Evolutionary conservation across 2,329 filamentous ascomycete species (phyloP).

Genomic region (Blumeriella jaapii): DNA sequence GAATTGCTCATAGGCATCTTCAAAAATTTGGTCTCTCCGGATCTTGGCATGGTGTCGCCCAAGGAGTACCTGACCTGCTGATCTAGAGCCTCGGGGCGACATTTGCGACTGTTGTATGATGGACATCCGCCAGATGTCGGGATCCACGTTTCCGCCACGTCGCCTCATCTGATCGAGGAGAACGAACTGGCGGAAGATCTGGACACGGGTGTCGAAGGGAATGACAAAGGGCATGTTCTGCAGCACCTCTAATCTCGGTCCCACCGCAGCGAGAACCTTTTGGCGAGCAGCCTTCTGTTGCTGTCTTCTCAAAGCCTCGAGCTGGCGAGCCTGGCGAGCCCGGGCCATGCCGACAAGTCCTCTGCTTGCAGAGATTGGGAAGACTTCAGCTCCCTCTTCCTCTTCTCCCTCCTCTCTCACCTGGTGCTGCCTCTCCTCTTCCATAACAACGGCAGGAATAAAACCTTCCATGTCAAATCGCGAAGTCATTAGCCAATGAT

Average conservation of each 20-base stretch:
- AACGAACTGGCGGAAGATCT: slow-evolving; percentile 92
- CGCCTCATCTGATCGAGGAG: slow-evolving; percentile 65
- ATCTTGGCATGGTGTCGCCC: slow-evolving; percentile 68
- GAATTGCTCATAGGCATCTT: slow-evolving; percentile 77
- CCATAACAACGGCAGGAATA: slow-evolving; percentile 71
- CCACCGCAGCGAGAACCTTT: slow-evolving; percentile 65
- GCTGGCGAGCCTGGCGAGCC: slow-evolving; percentile 47
- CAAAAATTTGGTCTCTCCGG: slow-evolving; percentile 65
- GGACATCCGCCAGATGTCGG: slow-evolving; percentile 62
- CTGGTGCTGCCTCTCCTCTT: slow-evolving; percentile 71
- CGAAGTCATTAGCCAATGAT: slow-evolving; percentile 87
- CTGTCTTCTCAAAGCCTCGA: slow-evolving; percentile 51
- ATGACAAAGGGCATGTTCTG: slow-evolving; percentile 97
- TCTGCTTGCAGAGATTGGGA: slow-evolving; percentile 22
- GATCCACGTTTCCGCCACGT: slow-evolving; percentile 59
- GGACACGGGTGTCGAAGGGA: slow-evolving; percentile 80
- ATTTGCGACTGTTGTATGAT: slow-evolving; percentile 34
- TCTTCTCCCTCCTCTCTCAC: slow-evolving; percentile 49
- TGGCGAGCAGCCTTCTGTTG: slow-evolving; percentile 57
- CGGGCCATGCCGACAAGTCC: slow-evolving; percentile 43
- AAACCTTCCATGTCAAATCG: slow-evolving; percentile 85
- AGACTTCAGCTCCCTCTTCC: slow-evolving; percentile 34
- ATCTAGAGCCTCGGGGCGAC: slow-evolving; percentile 8
- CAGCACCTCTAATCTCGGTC: slow-evolving; percentile 78
- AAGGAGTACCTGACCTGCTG: slow-evolving; percentile 30